Evolutionary conservation across 768 basidiomycete genomes (phyloP).

Genomic region (Favolaschia claudopus): DNA sequence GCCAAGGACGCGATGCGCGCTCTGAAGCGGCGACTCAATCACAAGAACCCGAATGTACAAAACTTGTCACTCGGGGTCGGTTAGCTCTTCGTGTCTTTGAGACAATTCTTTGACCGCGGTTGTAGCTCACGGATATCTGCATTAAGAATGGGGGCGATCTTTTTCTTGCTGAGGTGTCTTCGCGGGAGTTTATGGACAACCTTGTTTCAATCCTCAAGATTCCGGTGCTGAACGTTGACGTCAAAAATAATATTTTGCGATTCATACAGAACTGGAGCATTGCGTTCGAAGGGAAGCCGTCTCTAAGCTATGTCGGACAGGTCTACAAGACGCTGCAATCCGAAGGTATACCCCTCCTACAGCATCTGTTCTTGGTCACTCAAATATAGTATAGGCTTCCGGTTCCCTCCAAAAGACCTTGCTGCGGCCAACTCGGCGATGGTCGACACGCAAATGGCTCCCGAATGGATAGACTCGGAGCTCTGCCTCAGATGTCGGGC

Average conservation of each 20-base stretch:
- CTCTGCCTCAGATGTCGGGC: constrained; percentile 93
- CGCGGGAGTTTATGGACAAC: constrained; percentile 94
- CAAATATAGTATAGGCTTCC: constrained; percentile 61
- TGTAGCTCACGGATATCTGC: constrained; percentile 86
- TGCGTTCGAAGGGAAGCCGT: constrained; percentile 84
- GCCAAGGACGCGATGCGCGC: constrained; percentile 90
- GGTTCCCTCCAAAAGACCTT: constrained; percentile 83
- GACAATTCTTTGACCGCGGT: background rate
- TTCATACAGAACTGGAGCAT: constrained; percentile 94
- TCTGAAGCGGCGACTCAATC: constrained; percentile 85
- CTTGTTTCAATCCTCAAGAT: constrained; percentile 88
- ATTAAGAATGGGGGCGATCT: constrained; percentile 98
- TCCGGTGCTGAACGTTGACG: constrained; percentile 78
- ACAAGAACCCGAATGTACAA: constrained; percentile 97
- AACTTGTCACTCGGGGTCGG: constrained; percentile 84
- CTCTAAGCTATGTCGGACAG: constrained; percentile 77
- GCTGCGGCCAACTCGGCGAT: constrained; percentile 77
- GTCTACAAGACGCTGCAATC: constrained; percentile 78
- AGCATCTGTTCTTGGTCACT: background rate
- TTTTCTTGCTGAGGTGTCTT: constrained; percentile 84
- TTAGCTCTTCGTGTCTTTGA: constrained; percentile 27
- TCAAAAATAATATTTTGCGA: constrained; percentile 80
- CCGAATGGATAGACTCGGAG: constrained; percentile 97
- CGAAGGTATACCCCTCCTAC: constrained; percentile 61
- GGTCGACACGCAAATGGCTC: constrained; percentile 91